Conservation (phyloP, 768 basidiomycete species). For the Lactifluus pinguis region DNA sequence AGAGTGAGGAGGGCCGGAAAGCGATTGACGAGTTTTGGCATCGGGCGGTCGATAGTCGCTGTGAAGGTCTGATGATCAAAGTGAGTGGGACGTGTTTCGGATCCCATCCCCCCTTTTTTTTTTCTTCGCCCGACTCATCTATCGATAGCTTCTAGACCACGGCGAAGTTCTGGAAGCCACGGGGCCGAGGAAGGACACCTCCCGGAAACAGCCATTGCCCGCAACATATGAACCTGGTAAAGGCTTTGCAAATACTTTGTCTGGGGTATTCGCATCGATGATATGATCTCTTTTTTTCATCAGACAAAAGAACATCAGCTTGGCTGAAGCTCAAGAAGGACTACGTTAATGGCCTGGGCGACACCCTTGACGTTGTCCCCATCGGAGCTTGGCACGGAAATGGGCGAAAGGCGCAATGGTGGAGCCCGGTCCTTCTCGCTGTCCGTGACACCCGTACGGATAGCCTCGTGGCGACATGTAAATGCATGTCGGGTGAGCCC, state of each 20-base stretch:
- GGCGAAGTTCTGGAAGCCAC: slow-evolving; percentile 32
- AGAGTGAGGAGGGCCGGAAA: slow-evolving; percentile 53
- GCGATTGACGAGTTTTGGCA: slow-evolving; percentile 69
- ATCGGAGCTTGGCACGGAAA: slow-evolving; percentile 85
- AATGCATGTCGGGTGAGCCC: slow-evolving; percentile 75
- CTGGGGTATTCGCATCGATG: background rate
- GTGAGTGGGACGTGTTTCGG: slow-evolving; percentile 28
- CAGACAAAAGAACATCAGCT: slow-evolving; percentile 74
- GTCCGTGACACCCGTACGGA: slow-evolving; percentile 58
- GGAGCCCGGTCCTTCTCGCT: slow-evolving; percentile 81
- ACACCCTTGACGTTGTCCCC: slow-evolving; percentile 63
- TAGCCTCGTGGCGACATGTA: slow-evolving; percentile 69
- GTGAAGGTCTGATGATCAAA: slow-evolving; percentile 95
- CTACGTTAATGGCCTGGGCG: slow-evolving; percentile 73
- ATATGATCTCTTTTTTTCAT: background rate
- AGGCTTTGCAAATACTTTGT: slow-evolving; percentile 15
- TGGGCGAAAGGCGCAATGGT: slow-evolving; percentile 86
- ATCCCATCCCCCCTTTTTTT: slow-evolving; percentile 3
- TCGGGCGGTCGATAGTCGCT: slow-evolving; percentile 62
- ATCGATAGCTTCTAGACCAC: slow-evolving; percentile 53
- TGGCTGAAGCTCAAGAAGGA: slow-evolving; percentile 95
- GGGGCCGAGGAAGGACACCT: slow-evolving; percentile 28
- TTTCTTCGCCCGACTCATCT: slow-evolving; percentile 4
- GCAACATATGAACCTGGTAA: slow-evolving; percentile 79
- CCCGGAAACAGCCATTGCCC: slow-evolving; percentile 57